Conservation (phyloP, 495 filamentous ascomycete genomes). For the Aspergillus funiculosus region DNA sequence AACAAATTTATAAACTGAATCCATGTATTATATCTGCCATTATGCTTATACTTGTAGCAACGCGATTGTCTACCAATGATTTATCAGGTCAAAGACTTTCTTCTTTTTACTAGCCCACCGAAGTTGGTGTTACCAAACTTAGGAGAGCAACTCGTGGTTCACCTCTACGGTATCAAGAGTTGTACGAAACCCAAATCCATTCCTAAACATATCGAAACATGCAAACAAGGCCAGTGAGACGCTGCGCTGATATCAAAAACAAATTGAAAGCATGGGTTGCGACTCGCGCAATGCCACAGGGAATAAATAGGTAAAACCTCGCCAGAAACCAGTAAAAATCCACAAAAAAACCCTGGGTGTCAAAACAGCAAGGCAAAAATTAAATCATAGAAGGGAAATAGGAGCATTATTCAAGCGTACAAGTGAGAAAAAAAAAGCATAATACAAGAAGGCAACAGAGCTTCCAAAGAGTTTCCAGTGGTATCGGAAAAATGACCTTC, state of each 20-base stretch:
- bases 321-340: slow-evolving; percentile 9
- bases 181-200: slow-evolving; percentile 10
- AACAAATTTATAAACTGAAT: too few relatives aligned
- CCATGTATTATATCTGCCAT: too few relatives aligned
- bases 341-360: slow-evolving; percentile 11
- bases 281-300: slow-evolving; percentile 14
- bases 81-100: too few relatives aligned
- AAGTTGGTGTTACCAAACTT: too few relatives aligned
- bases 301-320: slow-evolving; percentile 8
- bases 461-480: slow-evolving; percentile 2
- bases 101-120: too few relatives aligned
- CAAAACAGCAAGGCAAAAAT: slow-evolving; percentile 6
- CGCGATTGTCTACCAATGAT: too few relatives aligned
- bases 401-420: slow-evolving; percentile 18
- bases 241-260: slow-evolving; percentile 25
- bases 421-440: slow-evolving; percentile 18
- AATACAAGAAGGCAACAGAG: slow-evolving; percentile 20
- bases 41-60: too few relatives aligned
- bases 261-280: slow-evolving; percentile 13
- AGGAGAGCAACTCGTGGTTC: too few relatives aligned
- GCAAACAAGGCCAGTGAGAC: slow-evolving; percentile 8
- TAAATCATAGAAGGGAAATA: slow-evolving; percentile 7
- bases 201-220: slow-evolving; percentile 14
- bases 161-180: not conserved
- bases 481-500: slow-evolving; percentile 1